phyloP scores from a whole-genome alignment of 345 rosid species.

The Salix koriyanagi region DNA sequence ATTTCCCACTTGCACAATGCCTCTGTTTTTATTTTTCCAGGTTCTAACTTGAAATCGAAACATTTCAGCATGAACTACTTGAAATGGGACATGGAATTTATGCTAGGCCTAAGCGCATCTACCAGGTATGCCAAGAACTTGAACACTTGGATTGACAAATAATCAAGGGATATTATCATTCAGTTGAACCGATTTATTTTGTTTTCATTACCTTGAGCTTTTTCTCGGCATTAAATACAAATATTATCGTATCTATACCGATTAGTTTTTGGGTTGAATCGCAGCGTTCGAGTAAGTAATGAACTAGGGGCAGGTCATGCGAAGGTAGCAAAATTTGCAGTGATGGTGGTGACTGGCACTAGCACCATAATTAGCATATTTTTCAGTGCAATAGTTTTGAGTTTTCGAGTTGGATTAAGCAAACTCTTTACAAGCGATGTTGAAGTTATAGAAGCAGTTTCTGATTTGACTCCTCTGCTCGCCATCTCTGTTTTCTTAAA shows the following conservation, averaged over 20 bases:
- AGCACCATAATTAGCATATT: constrained; percentile 56
- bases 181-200: not conserved
- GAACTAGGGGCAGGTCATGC: constrained; percentile 92
- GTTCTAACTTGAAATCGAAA: not conserved
- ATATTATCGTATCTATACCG: not conserved
- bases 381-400: constrained; percentile 45
- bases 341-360: constrained; percentile 58
- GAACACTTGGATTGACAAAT: not conserved
- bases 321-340: constrained; percentile 66
- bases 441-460: constrained; percentile 62
- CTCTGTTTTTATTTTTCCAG: not conserved
- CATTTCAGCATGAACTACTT: constrained; percentile 72
- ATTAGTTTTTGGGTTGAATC: not conserved
- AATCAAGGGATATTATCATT: not conserved
- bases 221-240: not conserved
- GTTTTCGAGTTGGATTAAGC: constrained; percentile 53
- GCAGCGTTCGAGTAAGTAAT: constrained; percentile 76
- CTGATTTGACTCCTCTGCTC: constrained; percentile 63
- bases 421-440: constrained; percentile 63
- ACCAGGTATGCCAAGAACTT: constrained; percentile 48
- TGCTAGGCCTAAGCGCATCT: constrained; percentile 83
- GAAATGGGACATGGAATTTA: constrained; percentile 85
- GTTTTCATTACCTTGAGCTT: not conserved
- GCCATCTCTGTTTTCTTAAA: constrained; percentile 82
- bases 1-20: not conserved